A percentile compares a stretch with the other conserved stretches of the same genome.
phyloP scores from a whole-genome alignment of 805 yeast genomes.

The Suhomyces pyralidae region DNA sequence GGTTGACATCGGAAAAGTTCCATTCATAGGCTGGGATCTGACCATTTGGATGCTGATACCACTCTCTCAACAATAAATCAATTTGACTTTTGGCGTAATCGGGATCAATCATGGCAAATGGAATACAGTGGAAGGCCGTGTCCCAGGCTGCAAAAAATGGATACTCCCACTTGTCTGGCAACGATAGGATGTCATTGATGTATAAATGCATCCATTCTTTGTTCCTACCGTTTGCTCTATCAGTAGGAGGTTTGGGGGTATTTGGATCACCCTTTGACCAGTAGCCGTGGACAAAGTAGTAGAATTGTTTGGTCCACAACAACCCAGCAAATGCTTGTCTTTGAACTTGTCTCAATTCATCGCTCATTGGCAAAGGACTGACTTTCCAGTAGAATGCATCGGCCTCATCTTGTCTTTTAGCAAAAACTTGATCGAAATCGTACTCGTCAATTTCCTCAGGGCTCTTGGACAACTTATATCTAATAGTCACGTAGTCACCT shows the following conservation, averaged over 20 bases:
- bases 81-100: conserved; percentile 86
- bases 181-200: conserved; percentile 79
- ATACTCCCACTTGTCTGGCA: conserved; percentile 96
- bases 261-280: conserved; percentile 87
- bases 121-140: conserved; percentile 91
- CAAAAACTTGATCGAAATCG: conserved; percentile 65
- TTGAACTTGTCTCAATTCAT: conserved; percentile 76
- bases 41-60: conserved; percentile 99
- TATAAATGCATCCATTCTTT: conserved; percentile 86
- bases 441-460: conserved; percentile 62
- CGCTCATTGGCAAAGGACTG: conserved; percentile 79
- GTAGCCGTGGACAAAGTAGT: conserved; percentile 77
- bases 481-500: conserved; percentile 80
- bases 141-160: conserved; percentile 98
- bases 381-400: conserved; percentile 90
- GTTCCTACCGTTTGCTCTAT: conserved; percentile 85
- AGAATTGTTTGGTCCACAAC: conserved; percentile 90
- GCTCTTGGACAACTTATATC: conserved; percentile 62
- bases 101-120: conserved; percentile 91
- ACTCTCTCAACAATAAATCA: conserved; percentile 82
- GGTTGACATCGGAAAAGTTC: conserved; percentile 94
- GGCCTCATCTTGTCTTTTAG: conserved; percentile 78
- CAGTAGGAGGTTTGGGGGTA: conserved; percentile 69
- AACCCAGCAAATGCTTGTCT: conserved; percentile 94
- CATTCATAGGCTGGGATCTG: conserved; percentile 96